Evolutionary conservation across 371 early-diverging fungal genomes (phyloP), one percentile per base, ranked within the genome.

Genomic region (Paraphysoderma sedebokerense): DNA sequence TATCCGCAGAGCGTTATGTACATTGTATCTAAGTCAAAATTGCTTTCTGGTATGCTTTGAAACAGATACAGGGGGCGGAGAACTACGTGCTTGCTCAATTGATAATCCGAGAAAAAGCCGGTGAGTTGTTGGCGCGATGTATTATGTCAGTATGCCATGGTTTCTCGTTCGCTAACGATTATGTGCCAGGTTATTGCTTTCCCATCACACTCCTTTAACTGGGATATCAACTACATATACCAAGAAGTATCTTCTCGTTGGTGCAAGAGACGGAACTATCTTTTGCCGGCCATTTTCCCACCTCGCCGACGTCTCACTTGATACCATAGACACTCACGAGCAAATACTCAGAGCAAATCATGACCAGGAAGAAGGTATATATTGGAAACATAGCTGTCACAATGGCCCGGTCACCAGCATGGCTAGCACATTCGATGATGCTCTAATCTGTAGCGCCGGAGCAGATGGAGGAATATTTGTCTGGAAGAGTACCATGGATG

Each of bases 391-490:
- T 11, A 28, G 30, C 35, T 7, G 9, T 20, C 40, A 28, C 23
- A 13, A 22, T 13, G 70, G 72, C 3, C 38, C 39, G 12, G 53
- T 68, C 2, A 51, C 51, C n/a, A 42, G 48, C 28, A 47, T 67
- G 1, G 20, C 40, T 0, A 49, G 57, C 9, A 58, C 63, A 2
- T 69, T 64, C 38, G 74, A 71, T 47, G 67, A 67, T 19, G 38
- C 72, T 12, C 63, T 65, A 44, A 37, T 66, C 5, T 44, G 51
- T 8, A 52, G 59, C 6, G 51, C 55, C 11, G 74, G 68, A 5
- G 45, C 32, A 6, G 72, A 74, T 48, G 72, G 74, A 3, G 70
- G 66, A 3, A 30, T 67, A 22, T 67, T 74, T 38, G 37, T 64
- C 19, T 66, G 65, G 58, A 46, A 63, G 44, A 52, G 53, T 22